These are phyloP conservation scores for Trametes sanguinea DNA, from an alignment of 768 basidiomycete species.

Conservation along the genomic window DNA sequence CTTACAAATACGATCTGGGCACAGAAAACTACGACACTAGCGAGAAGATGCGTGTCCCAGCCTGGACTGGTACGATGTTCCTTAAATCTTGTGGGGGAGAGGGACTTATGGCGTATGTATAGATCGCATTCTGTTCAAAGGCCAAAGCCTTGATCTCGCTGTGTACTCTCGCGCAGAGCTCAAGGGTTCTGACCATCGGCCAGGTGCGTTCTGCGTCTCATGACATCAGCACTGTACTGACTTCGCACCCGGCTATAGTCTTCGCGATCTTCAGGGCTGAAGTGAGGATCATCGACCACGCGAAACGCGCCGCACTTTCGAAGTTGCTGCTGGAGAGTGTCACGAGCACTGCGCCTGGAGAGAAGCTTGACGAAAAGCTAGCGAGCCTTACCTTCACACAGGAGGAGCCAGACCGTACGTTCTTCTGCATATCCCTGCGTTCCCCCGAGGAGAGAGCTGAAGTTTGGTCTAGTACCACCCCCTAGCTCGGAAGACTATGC, in stretches of 20 bases:
- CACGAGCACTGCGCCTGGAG: constrained; percentile 60
- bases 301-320: constrained; percentile 70
- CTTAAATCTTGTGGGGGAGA: neutral
- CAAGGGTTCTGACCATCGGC: constrained; percentile 92
- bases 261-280: constrained; percentile 81
- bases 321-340: constrained; percentile 68
- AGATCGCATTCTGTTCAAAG: constrained; percentile 94
- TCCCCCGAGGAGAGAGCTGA: neutral
- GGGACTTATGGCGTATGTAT: neutral
- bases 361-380: constrained; percentile 71
- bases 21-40: constrained; percentile 91
- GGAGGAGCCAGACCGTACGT: constrained; percentile 47
- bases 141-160: constrained; percentile 66
- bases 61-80: constrained; percentile 82
- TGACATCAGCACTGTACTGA: neutral
- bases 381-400: constrained; percentile 54
- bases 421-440: neutral
- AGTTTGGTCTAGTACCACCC: constrained; percentile 63
- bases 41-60: constrained; percentile 95
- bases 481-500: constrained; percentile 75
- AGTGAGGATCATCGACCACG: constrained; percentile 76
- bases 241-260: constrained; percentile 47
- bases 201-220: constrained; percentile 51
- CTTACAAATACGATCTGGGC: constrained; percentile 86
- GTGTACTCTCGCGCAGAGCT: constrained; percentile 86